Conservation (phyloP, 1,284 basidiomycete genomes). For the Sanghuangporus weigelae region DNA sequence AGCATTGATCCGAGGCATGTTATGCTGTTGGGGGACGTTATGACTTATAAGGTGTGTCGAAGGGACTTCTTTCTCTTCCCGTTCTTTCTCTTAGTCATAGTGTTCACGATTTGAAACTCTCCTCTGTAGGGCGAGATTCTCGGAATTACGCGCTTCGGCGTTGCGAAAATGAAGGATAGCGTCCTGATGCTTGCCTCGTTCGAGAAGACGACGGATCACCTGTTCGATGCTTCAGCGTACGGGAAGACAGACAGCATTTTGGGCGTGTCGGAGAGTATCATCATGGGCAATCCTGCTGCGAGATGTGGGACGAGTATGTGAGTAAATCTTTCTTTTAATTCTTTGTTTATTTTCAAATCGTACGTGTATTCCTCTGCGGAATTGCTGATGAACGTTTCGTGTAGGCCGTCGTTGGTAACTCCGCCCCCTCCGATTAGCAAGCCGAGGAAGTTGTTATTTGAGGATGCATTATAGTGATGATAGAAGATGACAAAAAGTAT, state of each 20-base stretch:
- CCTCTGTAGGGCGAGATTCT: slow-evolving; percentile 85
- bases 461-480: slow-evolving; percentile 37
- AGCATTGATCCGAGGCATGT: slow-evolving; percentile 98
- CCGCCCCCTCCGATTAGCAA: slow-evolving; percentile 48
- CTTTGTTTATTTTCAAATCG: not conserved
- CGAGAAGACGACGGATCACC: slow-evolving; percentile 98
- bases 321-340: slow-evolving; percentile 25
- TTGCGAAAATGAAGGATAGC: slow-evolving; percentile 99
- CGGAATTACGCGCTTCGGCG: slow-evolving; percentile 98
- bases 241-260: slow-evolving; percentile 94
- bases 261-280: slow-evolving; percentile 98
- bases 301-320: slow-evolving; percentile 94
- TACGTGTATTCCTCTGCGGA: not conserved
- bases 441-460: slow-evolving; percentile 52
- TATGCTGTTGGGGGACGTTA: slow-evolving; percentile 97
- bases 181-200: slow-evolving; percentile 99
- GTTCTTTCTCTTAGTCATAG: not conserved
- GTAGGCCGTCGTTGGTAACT: slow-evolving; percentile 52
- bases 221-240: slow-evolving; percentile 96
- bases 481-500: not conserved
- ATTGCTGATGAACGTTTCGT: slow-evolving; percentile 1
- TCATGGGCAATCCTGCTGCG: slow-evolving; percentile 98
- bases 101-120: not conserved
- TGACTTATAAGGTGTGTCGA: slow-evolving; percentile 88
- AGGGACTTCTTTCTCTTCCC: not conserved